These are phyloP conservation scores for Liquidambar formosana DNA, from an alignment of 164 flowering plant species.

Conservation along the genomic window DNA sequence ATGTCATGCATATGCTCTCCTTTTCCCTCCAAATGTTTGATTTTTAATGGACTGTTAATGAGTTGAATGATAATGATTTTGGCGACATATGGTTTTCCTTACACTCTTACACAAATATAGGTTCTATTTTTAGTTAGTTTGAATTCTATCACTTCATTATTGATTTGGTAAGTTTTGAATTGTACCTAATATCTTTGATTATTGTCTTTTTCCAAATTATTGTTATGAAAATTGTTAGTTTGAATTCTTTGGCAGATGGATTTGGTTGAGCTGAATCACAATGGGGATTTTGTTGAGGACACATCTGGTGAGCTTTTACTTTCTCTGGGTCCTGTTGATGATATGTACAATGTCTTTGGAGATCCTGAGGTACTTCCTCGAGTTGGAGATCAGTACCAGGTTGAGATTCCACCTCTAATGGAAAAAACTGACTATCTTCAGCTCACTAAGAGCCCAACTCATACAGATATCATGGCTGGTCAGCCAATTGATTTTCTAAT, in stretches of 20 bases:
- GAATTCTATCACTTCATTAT: background rate
- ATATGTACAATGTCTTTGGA: conserved; percentile 33
- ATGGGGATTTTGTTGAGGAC: conserved; percentile 27
- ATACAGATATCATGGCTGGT: conserved; percentile 15
- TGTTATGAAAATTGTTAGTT: background rate
- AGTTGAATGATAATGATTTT: background rate
- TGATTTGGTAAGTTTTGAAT: background rate
- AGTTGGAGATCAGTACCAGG: conserved; percentile 76
- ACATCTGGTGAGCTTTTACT: conserved; percentile 25
- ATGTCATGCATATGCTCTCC: background rate
- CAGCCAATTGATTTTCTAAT: conserved; percentile 20
- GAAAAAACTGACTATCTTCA: conserved; percentile 25
- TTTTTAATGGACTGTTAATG: background rate
- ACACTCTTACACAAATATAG: background rate
- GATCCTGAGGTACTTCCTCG: conserved; percentile 62
- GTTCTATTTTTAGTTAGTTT: background rate
- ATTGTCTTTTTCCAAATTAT: background rate
- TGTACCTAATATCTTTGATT: background rate
- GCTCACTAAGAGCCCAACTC: conserved; percentile 10
- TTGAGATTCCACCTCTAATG: conserved; percentile 53
- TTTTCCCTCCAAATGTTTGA: background rate
- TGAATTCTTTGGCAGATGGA: conserved; percentile 41
- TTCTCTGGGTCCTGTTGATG: conserved; percentile 28
- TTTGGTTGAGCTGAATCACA: conserved; percentile 22
- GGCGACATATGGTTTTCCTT: background rate